Conservation (phyloP, 148 eudicot species). For the Rheum nobile region DNA sequence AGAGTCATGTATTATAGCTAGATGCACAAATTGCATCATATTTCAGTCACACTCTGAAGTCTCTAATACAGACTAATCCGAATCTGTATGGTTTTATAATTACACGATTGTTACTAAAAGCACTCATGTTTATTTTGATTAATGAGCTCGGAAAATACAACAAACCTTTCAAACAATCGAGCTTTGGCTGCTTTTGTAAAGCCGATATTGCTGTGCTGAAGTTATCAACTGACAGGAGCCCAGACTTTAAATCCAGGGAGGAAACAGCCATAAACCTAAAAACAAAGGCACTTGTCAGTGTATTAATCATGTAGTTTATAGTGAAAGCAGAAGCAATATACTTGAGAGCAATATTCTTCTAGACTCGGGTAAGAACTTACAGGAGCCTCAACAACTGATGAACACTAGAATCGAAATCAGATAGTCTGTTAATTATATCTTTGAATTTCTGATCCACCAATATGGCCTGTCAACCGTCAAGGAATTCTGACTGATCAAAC, state of each 20-base stretch:
- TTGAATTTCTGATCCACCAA: slow-evolving; percentile 53
- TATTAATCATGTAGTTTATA: background rate
- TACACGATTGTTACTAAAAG: background rate
- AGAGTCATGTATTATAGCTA: background rate
- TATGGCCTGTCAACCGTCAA: slow-evolving; percentile 51
- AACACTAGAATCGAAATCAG: slow-evolving; percentile 57
- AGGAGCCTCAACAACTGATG: slow-evolving; percentile 63
- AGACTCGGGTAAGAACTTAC: slow-evolving; percentile 33
- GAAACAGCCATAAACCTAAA: slow-evolving; percentile 67
- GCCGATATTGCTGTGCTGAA: slow-evolving; percentile 45
- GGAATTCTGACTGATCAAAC: slow-evolving; percentile 19
- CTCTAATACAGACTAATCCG: background rate
- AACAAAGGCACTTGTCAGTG: background rate
- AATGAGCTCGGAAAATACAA: background rate
- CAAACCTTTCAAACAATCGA: slow-evolving; percentile 64
- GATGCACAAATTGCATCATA: background rate
- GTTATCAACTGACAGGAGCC: slow-evolving; percentile 53
- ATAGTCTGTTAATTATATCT: slow-evolving; percentile 36
- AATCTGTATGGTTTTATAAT: background rate
- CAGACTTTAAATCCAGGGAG: slow-evolving; percentile 53
- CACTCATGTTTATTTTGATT: background rate
- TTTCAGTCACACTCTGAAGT: background rate
- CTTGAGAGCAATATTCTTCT: background rate
- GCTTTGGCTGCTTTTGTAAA: slow-evolving; percentile 63
- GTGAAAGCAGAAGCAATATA: no score